Evolutionary conservation across 2,329 filamentous ascomycete species (phyloP).

Genomic region (Aquanectria penicillioides): DNA sequence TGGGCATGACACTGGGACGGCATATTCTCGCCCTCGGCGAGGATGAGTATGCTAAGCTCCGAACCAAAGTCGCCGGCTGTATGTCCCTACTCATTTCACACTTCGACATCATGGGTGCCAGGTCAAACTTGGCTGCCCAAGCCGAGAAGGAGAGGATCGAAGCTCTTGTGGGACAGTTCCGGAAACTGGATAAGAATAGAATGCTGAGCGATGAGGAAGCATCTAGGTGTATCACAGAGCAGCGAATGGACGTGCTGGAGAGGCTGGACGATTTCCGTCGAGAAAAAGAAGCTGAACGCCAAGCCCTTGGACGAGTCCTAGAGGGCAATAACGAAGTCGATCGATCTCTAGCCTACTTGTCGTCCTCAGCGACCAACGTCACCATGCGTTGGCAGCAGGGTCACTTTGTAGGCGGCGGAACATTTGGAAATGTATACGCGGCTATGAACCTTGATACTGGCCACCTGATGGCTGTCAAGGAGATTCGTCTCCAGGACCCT

Average conservation of each 20-base stretch:
- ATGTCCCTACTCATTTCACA: constrained; percentile 98
- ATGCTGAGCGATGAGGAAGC: constrained; percentile 87
- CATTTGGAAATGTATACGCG: constrained; percentile 96
- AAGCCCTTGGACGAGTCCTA: constrained; percentile 87
- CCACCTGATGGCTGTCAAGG: constrained; percentile 97
- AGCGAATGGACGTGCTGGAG: constrained; percentile 77
- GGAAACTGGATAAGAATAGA: constrained; percentile 80
- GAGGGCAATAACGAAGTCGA: constrained; percentile 97
- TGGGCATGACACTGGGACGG: constrained; percentile 94
- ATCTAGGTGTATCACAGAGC: constrained; percentile 75
- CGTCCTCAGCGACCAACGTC: constrained; percentile 93
- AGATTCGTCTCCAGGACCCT: constrained; percentile 96
- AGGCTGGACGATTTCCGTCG: constrained; percentile 82
- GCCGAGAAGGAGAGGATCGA: constrained; percentile 91
- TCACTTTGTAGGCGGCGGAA: constrained; percentile 96
- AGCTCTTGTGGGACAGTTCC: constrained; percentile 78
- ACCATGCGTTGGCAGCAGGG: constrained; percentile 98
- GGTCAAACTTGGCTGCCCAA: constrained; percentile 91
- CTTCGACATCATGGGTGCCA: constrained; percentile 98
- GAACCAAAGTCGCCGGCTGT: constrained; percentile 91
- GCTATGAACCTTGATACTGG: constrained; percentile 97
- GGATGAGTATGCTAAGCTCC: constrained; percentile 83
- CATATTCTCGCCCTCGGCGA: constrained; percentile 93
- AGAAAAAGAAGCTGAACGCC: constrained; percentile 84
- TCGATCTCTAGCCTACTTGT: constrained; percentile 91